A percentile compares a stretch with the other conserved stretches of the same genome.
These are phyloP conservation scores for Calocera viscosa DNA, from an alignment of 768 basidiomycete species.

Conservation along the genomic window DNA sequence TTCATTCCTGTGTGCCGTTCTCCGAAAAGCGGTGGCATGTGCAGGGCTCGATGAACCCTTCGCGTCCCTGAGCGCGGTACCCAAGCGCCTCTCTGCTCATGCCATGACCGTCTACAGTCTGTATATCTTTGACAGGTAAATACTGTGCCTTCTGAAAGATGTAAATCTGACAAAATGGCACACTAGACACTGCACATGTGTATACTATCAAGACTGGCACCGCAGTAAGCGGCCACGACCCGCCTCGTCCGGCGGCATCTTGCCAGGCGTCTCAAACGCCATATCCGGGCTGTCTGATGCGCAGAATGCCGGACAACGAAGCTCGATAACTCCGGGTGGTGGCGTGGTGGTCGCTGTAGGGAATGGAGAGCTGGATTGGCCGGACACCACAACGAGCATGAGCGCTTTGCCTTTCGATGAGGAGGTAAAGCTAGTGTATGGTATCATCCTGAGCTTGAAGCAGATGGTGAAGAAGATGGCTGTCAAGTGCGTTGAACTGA, in stretches of 20 bases:
- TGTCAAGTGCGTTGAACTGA: constrained; percentile 44
- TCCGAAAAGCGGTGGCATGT: too few relatives aligned
- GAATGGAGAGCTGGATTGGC: constrained; percentile 30
- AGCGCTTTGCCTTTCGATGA: constrained; percentile 83
- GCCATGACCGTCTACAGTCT: constrained; percentile 80
- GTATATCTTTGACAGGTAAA: constrained; percentile 85
- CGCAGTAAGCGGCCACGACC: constrained; percentile 60
- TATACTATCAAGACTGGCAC: constrained; percentile 96
- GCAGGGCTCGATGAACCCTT: too few relatives aligned
- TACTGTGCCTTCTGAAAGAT: background rate
- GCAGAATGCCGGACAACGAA: constrained; percentile 26
- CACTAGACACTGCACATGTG: constrained; percentile 71
- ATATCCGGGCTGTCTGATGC: constrained; percentile 31
- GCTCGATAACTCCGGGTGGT: constrained; percentile 50
- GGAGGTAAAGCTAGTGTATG: constrained; percentile 94
- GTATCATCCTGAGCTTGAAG: constrained; percentile 76
- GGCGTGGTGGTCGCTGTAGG: constrained; percentile 56
- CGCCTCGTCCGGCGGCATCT: constrained; percentile 53
- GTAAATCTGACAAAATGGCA: constrained; percentile 12
- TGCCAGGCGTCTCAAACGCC: constrained; percentile 67
- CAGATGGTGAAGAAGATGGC: constrained; percentile 95
- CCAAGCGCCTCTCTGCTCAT: background rate
- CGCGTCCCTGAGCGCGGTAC: background rate
- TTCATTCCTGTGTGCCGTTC: too few relatives aligned
- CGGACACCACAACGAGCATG: constrained; percentile 26